Base-by-base conservation (phyloP, 371 early-diverging fungal species). In the Rhizomucor pusillus region DNA sequence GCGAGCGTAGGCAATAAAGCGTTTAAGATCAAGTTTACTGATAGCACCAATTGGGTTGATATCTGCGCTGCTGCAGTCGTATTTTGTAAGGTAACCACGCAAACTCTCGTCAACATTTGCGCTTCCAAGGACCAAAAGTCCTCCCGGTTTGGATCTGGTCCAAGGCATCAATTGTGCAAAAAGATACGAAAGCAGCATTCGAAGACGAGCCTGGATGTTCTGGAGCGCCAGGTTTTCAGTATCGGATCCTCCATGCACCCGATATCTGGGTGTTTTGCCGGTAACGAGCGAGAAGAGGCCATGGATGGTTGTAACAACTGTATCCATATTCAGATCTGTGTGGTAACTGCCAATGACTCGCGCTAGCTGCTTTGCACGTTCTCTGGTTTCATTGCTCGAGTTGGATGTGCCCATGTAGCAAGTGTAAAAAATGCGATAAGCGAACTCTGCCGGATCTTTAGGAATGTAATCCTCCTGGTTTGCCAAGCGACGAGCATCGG, bases 41-140 rank as follows among this genome's bases (percentile, higher is more conserved):
- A 99, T 92, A 3, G 89, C 92, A 12, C 99, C 98, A 57, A 98
- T 95, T 0, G 98, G 98, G 57, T 98, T 98, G 29, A 99, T 71
- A 69, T 98, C 98, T 0, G 97, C 99, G 65, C 92, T 91, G 14
- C 97, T 94, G 60, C 98, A 97, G 61, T 99, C 98, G 69, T 98
- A 98, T 63, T 99, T 99, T 25, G 99, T 99, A 41, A 96, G 84
- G 59, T 99, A 97, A 2, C 98, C 99, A 43, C 97, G 84, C 47
- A 99, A 73, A 56, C 89, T 88, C 76, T 99, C 98, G 65, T 99
- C 99, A 0, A 97, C 96, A 62, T 99, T 99, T 25, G 97, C 90
- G 49, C 92, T 91, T 24, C 96, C 96, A 44, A 99, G 79, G 0
- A 99, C 99, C 25, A 99, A 81, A 51, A 99, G 64, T 2, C 89